These are phyloP conservation scores for Alternaria arbusti DNA, from an alignment of 2,329 filamentous ascomycete genomes.

Conservation along the genomic window DNA sequence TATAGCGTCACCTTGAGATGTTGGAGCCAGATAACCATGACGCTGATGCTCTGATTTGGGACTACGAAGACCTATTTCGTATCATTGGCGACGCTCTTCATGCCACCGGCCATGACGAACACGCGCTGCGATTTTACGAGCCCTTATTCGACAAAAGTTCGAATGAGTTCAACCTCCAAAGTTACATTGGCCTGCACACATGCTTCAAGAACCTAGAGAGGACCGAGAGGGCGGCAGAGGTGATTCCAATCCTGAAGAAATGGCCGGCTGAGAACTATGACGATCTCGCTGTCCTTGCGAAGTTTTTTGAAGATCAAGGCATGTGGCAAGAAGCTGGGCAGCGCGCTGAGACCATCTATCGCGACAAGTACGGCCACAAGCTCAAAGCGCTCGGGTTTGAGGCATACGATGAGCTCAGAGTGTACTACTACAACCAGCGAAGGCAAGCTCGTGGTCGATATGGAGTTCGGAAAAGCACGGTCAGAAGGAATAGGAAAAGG, in stretches of 20 bases:
- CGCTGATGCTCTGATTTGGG: conserved; percentile 60
- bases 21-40: conserved; percentile 68
- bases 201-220: conserved; percentile 73
- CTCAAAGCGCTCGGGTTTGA: conserved; percentile 54
- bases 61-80: conserved; percentile 80
- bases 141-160: conserved; percentile 48
- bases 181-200: conserved; percentile 50
- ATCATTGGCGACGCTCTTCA: conserved; percentile 69
- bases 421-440: conserved; percentile 31
- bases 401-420: conserved; percentile 36
- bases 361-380: conserved; percentile 59
- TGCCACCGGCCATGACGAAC: conserved; percentile 56
- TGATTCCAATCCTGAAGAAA: conserved; percentile 76
- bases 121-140: conserved; percentile 66
- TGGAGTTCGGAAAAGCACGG: conserved; percentile 32
- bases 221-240: conserved; percentile 74
- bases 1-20: conserved; percentile 59
- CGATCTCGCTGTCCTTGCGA: conserved; percentile 79
- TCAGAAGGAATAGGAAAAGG: conserved; percentile 33
- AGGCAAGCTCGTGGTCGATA: conserved; percentile 39
- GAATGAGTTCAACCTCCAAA: conserved; percentile 36
- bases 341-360: conserved; percentile 71
- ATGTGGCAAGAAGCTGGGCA: conserved; percentile 61
- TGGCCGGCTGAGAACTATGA: conserved; percentile 75
- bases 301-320: conserved; percentile 76